Evolutionary conservation across 768 basidiomycete genomes (phyloP).

Genomic region (Vararia minispora): DNA sequence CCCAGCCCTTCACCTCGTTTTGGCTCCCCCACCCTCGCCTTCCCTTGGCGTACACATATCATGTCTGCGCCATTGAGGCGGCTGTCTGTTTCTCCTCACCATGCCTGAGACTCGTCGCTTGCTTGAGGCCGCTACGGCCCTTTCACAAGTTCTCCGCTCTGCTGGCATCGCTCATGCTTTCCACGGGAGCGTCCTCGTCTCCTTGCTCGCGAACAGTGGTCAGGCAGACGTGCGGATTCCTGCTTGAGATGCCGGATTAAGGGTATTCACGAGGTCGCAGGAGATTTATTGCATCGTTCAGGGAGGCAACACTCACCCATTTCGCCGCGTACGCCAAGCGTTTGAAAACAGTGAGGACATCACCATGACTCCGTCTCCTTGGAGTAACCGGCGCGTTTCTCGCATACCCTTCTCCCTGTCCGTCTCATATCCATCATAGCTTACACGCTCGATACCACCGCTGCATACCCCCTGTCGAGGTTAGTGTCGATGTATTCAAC

Average conservation of each 20-base stretch:
- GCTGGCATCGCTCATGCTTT: slow-evolving; percentile 68
- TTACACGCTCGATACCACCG: slow-evolving; percentile 68
- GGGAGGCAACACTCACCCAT: slow-evolving; percentile 58
- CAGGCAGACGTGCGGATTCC: slow-evolving; percentile 48
- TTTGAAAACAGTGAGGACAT: slow-evolving; percentile 53
- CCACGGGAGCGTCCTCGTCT: slow-evolving; percentile 63
- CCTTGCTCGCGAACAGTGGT: slow-evolving; percentile 53
- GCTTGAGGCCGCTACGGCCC: slow-evolving; percentile 65
- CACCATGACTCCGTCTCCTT: slow-evolving; percentile 63
- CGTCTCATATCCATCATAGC: slow-evolving; percentile 25
- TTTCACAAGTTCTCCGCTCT: slow-evolving; percentile 51
- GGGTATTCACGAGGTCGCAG: slow-evolving; percentile 27
- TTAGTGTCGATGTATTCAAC: slow-evolving; percentile 23
- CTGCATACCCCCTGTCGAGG: slow-evolving; percentile 69
- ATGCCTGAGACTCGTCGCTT: slow-evolving; percentile 71
- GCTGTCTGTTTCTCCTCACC: slow-evolving; percentile 17
- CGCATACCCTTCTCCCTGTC: slow-evolving; percentile 2
- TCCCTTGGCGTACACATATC: slow-evolving; percentile 33
- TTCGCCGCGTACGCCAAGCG: slow-evolving; percentile 72
- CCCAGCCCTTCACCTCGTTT: slow-evolving; percentile 5
- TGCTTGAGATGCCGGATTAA: background rate
- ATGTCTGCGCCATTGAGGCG: slow-evolving; percentile 38
- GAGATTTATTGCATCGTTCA: slow-evolving; percentile 83
- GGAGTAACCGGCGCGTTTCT: slow-evolving; percentile 63
- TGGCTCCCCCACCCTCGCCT: slow-evolving; percentile 10